These are phyloP conservation scores for Carex pumila DNA, from an alignment of 176 grass and related monocot species.

Conservation along the genomic window DNA sequence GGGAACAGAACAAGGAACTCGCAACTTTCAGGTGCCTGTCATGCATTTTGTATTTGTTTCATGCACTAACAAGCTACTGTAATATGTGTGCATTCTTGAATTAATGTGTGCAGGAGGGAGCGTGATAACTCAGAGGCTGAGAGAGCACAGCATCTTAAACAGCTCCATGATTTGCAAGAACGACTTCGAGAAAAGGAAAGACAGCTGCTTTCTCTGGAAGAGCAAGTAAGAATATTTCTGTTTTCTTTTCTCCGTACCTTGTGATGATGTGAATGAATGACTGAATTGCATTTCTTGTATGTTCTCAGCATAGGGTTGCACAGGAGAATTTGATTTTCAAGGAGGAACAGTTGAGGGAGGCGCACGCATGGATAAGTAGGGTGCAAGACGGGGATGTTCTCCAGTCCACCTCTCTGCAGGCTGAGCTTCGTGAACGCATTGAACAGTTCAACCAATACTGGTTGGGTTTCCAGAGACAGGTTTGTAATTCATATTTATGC, in stretches of 20 bases:
- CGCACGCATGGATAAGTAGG: constrained; percentile 77
- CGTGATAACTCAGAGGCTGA: constrained; percentile 84
- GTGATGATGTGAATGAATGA: not conserved
- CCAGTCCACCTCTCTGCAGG: constrained; percentile 64
- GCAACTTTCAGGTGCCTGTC: constrained; percentile 57
- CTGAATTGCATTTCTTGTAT: not conserved
- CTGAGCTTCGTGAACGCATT: constrained; percentile 74
- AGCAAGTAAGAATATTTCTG: constrained; percentile 56
- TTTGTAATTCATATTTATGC: constrained; percentile 1
- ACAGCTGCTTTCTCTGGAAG: constrained; percentile 76
- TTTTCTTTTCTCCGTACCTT: constrained; percentile 19
- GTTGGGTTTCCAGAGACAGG: constrained; percentile 79
- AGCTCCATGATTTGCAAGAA: constrained; percentile 91
- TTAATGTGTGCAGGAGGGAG: constrained; percentile 65
- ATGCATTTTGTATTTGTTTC: not conserved
- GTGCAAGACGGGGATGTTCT: constrained; percentile 96
- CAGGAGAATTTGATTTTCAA: constrained; percentile 92
- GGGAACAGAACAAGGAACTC: constrained; percentile 94
- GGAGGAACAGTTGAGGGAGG: constrained; percentile 96
- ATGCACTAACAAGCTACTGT: not conserved
- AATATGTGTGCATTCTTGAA: not conserved
- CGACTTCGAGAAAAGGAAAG: constrained; percentile 73
- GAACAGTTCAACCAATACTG: constrained; percentile 97
- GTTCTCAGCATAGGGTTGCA: constrained; percentile 79
- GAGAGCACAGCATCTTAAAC: constrained; percentile 80